phyloP scores from a whole-genome alignment of 2,329 filamentous ascomycete species.

The Rugonectria rugulosa region DNA sequence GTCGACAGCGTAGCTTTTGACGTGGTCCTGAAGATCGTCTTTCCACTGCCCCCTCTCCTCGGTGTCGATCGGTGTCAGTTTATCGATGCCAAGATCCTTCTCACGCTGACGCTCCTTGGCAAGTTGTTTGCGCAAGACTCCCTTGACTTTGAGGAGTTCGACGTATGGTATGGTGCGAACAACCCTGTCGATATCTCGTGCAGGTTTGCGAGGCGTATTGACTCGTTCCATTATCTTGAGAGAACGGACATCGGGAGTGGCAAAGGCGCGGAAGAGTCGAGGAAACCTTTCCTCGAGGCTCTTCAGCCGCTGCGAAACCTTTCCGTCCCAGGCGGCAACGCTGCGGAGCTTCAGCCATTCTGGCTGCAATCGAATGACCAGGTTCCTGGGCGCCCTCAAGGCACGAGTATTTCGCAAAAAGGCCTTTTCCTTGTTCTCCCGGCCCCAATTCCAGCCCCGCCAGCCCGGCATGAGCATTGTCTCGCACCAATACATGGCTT shows the following conservation, averaged over 20 bases:
- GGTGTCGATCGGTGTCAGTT: neutral
- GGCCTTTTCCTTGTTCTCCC: constrained; percentile 43
- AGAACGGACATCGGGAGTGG: constrained; percentile 41
- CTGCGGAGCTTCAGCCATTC: constrained; percentile 59
- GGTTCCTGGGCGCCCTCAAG: constrained; percentile 44
- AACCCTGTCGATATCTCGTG: constrained; percentile 39
- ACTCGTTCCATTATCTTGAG: constrained; percentile 38
- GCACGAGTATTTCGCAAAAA: constrained; percentile 46
- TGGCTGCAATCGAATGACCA: constrained; percentile 57
- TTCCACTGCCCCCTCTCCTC: constrained; percentile 28
- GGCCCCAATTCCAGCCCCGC: constrained; percentile 69
- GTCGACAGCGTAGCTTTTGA: constrained; percentile 27
- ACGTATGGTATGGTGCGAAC: constrained; percentile 41
- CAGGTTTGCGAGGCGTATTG: constrained; percentile 30
- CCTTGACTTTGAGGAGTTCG: constrained; percentile 40
- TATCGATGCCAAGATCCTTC: constrained; percentile 21
- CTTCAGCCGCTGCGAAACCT: constrained; percentile 50
- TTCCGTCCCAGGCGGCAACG: constrained; percentile 56
- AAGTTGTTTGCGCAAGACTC: constrained; percentile 28
- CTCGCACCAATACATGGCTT: constrained; percentile 81
- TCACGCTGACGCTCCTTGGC: constrained; percentile 29
- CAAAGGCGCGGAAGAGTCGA: constrained; percentile 51
- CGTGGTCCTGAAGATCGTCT: constrained; percentile 28
- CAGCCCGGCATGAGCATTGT: constrained; percentile 79
- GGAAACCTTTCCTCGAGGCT: constrained; percentile 51